phyloP scores from a whole-genome alignment of 2,329 filamentous ascomycete genomes.

The Paecilomyces niveus region DNA sequence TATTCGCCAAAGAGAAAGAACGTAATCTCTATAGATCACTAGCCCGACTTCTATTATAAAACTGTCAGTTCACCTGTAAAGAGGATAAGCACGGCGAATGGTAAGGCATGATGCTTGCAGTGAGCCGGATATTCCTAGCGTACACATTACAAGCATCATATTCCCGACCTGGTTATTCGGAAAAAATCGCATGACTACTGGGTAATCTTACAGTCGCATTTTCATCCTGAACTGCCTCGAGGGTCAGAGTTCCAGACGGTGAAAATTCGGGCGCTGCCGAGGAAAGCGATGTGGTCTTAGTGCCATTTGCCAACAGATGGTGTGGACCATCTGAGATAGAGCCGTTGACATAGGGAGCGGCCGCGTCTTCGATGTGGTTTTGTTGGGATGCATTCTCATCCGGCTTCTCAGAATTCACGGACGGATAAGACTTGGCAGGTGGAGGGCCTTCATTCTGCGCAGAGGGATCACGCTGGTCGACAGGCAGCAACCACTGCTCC shows the following conservation, averaged over 20 bases:
- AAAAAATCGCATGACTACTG: constrained; percentile 36
- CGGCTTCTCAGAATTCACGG: constrained; percentile 14
- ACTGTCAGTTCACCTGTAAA: constrained; percentile 50
- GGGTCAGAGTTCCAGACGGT: constrained; percentile 30
- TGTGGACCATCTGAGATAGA: constrained; percentile 12
- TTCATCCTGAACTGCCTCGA: constrained; percentile 22
- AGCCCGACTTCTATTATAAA: constrained; percentile 44
- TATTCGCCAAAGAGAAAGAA: constrained; percentile 25
- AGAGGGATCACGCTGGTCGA: constrained; percentile 62
- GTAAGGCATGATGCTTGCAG: constrained; percentile 30
- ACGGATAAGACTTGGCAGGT: constrained; percentile 27
- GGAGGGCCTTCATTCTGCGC: constrained; percentile 68
- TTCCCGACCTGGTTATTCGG: constrained; percentile 46
- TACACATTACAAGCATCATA: constrained; percentile 48
- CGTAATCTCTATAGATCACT: constrained; percentile 30
- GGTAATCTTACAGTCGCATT: constrained; percentile 29
- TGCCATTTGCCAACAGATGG: constrained; percentile 34
- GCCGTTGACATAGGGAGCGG: constrained; percentile 19
- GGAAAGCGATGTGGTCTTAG: constrained; percentile 48
- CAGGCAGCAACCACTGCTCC: constrained; percentile 69
- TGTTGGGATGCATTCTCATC: constrained; percentile 35
- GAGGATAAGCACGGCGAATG: constrained; percentile 43
- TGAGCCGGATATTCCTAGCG: constrained; percentile 28
- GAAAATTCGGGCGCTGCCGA: constrained; percentile 59
- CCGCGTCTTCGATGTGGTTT: constrained; percentile 19